Percentiles rank a stretch among this genome's conserved stretches.
Evolutionary conservation across 2,329 filamentous ascomycete genomes (phyloP).

Genomic region (Cytospora mali): DNA sequence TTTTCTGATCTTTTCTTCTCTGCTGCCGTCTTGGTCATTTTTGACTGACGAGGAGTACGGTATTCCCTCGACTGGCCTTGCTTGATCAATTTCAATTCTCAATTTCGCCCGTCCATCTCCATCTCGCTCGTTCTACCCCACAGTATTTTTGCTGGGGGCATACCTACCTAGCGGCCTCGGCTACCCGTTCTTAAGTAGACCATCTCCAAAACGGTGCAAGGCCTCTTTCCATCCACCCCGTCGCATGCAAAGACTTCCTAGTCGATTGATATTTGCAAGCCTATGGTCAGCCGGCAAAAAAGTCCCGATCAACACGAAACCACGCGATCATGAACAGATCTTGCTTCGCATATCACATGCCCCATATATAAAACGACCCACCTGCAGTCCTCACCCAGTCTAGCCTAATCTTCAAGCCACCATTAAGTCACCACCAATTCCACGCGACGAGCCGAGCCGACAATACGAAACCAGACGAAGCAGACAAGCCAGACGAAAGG

Average conservation of each 20-base stretch:
- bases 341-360: background rate
- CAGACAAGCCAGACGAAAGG: slow-evolving; percentile 4
- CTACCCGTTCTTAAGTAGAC: background rate
- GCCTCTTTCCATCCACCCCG: background rate
- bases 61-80: background rate
- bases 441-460: background rate
- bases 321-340: background rate
- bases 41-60: too few species aligned
- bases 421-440: too few species aligned
- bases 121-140: background rate
- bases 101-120: background rate
- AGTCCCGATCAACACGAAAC: background rate
- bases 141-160: background rate
- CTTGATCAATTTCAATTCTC: background rate
- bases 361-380: background rate
- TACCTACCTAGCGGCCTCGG: background rate
- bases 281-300: background rate
- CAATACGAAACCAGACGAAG: background rate
- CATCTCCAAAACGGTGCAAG: background rate
- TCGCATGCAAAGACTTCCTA: background rate
- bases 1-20: too few species aligned
- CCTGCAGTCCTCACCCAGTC: background rate
- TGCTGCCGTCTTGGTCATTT: too few species aligned
- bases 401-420: background rate
- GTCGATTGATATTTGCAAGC: background rate